A percentile compares a stretch with the other conserved stretches of the same genome.
Evolutionary conservation across 306 rosid genomes (phyloP).

Genomic region (Prunus padus): DNA sequence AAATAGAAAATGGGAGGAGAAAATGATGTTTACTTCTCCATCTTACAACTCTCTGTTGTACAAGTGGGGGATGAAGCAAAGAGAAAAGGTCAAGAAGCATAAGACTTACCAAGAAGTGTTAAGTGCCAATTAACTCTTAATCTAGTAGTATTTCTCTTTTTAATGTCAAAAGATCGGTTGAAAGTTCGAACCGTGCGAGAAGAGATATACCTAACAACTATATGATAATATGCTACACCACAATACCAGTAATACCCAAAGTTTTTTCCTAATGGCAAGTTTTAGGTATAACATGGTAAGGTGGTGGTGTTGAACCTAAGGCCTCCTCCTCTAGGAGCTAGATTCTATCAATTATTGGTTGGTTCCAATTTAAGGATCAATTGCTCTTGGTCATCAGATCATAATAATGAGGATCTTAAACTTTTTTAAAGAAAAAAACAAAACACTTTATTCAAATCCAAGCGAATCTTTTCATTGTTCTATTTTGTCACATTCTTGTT

Average conservation of each 20-base stretch:
- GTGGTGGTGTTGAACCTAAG: neutral
- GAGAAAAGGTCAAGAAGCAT: too few relatives aligned
- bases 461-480: conserved; percentile 7
- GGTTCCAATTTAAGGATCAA: conserved; percentile 14
- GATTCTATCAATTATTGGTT: neutral
- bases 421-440: neutral
- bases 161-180: too few relatives aligned
- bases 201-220: neutral
- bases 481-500: conserved; percentile 17
- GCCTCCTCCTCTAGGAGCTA: neutral
- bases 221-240: neutral
- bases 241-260: neutral
- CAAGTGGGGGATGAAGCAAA: too few relatives aligned
- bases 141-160: neutral
- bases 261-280: neutral
- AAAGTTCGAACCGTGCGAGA: too few relatives aligned
- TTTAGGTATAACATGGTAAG: neutral
- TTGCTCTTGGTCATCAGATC: conserved; percentile 6
- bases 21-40: neutral
- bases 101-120: neutral
- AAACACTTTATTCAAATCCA: conserved; percentile 15
- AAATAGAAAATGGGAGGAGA: conserved; percentile 3
- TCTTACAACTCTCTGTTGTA: too few relatives aligned
- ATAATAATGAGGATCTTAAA: neutral
- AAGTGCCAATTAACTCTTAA: neutral